Percentiles rank a stretch among this genome's conserved stretches.
Evolutionary conservation across 495 filamentous ascomycete genomes (phyloP).

Genomic region (Bryoglossum gracile): DNA sequence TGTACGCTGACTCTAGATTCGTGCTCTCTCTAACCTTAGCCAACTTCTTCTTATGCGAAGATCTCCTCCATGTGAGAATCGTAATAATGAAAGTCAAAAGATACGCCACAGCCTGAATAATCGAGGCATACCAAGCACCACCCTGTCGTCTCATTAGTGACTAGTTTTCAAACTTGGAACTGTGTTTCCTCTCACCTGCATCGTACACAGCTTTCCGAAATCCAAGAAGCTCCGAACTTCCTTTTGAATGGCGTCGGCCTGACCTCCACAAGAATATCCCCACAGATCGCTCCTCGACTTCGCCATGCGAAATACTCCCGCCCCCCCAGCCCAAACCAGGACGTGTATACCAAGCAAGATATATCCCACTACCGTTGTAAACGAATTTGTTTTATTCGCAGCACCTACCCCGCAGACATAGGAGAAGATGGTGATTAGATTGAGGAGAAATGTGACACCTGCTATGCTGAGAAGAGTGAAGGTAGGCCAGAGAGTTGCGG

Average conservation of each 20-base stretch:
- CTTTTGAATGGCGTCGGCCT: slow-evolving; percentile 10
- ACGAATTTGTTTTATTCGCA: slow-evolving; percentile 11
- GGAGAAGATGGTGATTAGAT: slow-evolving; percentile 4
- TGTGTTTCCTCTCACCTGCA: slow-evolving; percentile 10
- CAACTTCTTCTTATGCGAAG: slow-evolving; percentile 13
- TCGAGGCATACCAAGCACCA: slow-evolving; percentile 13
- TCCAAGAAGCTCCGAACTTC: slow-evolving; percentile 14
- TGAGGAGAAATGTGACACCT: slow-evolving; percentile 13
- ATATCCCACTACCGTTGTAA: not conserved
- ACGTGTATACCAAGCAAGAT: slow-evolving; percentile 6
- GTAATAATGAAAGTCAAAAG: slow-evolving; percentile 12
- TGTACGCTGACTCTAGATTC: slow-evolving; percentile 10
- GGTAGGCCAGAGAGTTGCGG: slow-evolving; percentile 12
- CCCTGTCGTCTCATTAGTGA: slow-evolving; percentile 5
- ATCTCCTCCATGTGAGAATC: slow-evolving; percentile 5
- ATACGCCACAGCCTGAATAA: slow-evolving; percentile 12
- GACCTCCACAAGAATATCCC: slow-evolving; percentile 15
- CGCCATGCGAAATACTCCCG: slow-evolving; percentile 8
- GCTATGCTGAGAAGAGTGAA: slow-evolving; percentile 15
- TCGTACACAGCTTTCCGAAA: slow-evolving; percentile 18
- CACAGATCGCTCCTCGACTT: slow-evolving; percentile 12
- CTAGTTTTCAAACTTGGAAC: not conserved
- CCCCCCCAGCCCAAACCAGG: slow-evolving; percentile 7
- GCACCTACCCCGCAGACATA: slow-evolving; percentile 11
- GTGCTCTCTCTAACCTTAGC: slow-evolving; percentile 6